These are phyloP conservation scores for Alternaria longipes DNA, from an alignment of 2,329 filamentous ascomycete genomes.

Conservation along the genomic window DNA sequence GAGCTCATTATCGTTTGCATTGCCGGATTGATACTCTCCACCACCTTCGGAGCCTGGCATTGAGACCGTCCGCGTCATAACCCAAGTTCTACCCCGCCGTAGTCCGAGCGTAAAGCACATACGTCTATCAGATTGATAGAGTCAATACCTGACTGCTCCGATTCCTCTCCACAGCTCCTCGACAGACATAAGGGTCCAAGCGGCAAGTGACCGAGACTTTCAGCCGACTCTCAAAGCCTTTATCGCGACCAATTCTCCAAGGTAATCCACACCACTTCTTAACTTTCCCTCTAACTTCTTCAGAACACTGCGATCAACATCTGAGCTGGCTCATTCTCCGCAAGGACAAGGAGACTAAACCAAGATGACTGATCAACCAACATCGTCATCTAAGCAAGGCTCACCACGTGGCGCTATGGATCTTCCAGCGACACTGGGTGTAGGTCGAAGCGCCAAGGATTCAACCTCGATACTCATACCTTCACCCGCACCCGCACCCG, in stretches of 20 bases:
- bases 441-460: background rate
- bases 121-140: background rate
- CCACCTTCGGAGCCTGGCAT: background rate
- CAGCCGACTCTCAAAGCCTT: background rate
- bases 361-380: background rate
- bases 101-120: background rate
- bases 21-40: background rate
- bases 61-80: background rate
- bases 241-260: background rate
- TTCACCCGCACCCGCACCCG: background rate
- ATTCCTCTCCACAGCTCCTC: background rate
- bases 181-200: background rate
- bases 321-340: background rate
- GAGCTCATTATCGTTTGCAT: background rate
- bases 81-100: background rate
- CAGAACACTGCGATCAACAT: background rate
- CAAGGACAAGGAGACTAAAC: background rate
- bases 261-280: background rate
- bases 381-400: background rate
- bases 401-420: background rate
- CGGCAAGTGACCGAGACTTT: background rate
- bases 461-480: background rate
- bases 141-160: background rate
- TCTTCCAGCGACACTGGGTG: slow-evolving; percentile 4
- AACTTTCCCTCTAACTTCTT: background rate